These are phyloP conservation scores for Suillus ampliporus DNA, from an alignment of 768 basidiomycete species.

Conservation along the genomic window DNA sequence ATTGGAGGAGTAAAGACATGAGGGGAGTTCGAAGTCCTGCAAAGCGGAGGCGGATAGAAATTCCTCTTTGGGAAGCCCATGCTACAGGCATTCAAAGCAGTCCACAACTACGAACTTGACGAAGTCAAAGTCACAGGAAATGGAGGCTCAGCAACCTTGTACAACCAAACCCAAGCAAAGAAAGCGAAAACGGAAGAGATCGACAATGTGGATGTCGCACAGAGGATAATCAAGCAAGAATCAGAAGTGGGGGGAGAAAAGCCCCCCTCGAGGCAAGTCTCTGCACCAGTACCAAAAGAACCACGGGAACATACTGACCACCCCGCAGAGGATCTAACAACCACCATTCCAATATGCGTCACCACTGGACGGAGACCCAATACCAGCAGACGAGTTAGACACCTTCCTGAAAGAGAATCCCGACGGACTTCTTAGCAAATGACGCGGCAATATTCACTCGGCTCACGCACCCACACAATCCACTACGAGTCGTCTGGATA, in stretches of 20 bases:
- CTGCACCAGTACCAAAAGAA: too few species aligned
- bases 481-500: constrained; percentile 24
- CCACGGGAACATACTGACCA: too few species aligned
- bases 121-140: background rate
- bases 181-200: background rate
- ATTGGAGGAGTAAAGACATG: background rate
- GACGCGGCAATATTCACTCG: background rate
- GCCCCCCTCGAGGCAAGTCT: too few species aligned
- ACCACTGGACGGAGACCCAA: background rate
- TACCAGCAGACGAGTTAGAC: background rate
- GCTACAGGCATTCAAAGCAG: constrained; percentile 23
- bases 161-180: background rate
- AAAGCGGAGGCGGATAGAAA: constrained; percentile 23
- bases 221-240: too few species aligned
- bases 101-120: constrained; percentile 29
- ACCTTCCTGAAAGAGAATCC: background rate
- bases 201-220: too few species aligned
- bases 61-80: constrained; percentile 37
- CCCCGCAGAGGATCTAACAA: too few species aligned
- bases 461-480: background rate
- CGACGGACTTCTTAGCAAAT: background rate
- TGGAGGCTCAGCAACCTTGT: background rate
- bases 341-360: background rate
- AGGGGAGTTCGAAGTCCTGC: background rate
- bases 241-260: too few species aligned